Conservation (phyloP, 371 early-diverging fungal species). For the Apophysomyces ossiformis region DNA sequence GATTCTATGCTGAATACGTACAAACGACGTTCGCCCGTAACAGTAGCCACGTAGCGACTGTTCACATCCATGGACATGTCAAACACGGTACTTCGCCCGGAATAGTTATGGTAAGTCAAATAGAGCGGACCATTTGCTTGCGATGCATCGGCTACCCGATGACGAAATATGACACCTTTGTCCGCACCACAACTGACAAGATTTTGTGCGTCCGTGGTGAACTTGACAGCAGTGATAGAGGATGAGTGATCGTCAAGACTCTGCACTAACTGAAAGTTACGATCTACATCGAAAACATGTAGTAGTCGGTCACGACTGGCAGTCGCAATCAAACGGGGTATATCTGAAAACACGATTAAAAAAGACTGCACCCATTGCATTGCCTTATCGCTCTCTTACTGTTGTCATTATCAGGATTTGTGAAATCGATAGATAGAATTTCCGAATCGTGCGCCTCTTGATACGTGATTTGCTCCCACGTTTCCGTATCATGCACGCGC, state of each 20-base stretch:
- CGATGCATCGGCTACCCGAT: conserved; percentile 25
- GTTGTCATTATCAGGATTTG: conserved; percentile 29
- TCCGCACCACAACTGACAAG: conserved; percentile 87
- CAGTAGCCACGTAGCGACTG: conserved; percentile 63
- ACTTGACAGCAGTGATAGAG: conserved; percentile 78
- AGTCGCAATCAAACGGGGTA: conserved; percentile 69
- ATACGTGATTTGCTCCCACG: conserved; percentile 65
- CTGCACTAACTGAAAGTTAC: conserved; percentile 67
- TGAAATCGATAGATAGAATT: conserved; percentile 79
- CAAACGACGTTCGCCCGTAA: conserved; percentile 74
- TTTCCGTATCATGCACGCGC: conserved; percentile 63
- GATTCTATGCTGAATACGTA: conserved; percentile 64
- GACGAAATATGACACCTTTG: conserved; percentile 82
- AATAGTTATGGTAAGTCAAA: conserved; percentile 71
- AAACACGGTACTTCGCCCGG: conserved; percentile 76
- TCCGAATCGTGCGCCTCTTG: conserved; percentile 88
- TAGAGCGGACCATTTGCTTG: conserved; percentile 28
- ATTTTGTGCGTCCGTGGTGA: conserved; percentile 64
- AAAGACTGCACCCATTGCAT: neutral
- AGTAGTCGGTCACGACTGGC: conserved; percentile 83
- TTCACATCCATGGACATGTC: conserved; percentile 71
- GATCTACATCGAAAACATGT: conserved; percentile 75
- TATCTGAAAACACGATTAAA: conserved; percentile 14
- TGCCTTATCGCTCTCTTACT: conserved; percentile 22
- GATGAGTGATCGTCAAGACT: conserved; percentile 90